Base-by-base conservation (phyloP, 2,329 filamentous ascomycete species). In the Talaromyces atroroseus region DNA sequence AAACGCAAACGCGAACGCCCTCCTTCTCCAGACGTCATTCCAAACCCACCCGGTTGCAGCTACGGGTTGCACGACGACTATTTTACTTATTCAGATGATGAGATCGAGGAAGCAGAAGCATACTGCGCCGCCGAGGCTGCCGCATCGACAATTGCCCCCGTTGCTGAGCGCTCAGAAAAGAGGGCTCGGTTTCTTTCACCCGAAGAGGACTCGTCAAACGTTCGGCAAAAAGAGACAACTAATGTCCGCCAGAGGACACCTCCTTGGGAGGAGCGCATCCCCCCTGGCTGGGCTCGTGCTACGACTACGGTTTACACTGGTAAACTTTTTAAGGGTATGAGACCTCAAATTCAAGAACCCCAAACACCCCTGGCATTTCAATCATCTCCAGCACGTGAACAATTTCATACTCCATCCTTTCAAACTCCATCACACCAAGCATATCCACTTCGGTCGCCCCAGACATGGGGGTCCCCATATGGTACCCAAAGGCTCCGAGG, bases 31-130 rank as follows among this genome's bases (percentile, higher is more conserved):
- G 69, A 74, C 42, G 58, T 66, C 14, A 76, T 76, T 49, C 74
- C 74, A 4, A 75, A 76, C 55, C 74, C 74, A 8, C 57, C 63
- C 14, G 72, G 70, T 11, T 64, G 61, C 29, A 74, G 74, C 50
- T 77, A 74, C 63, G 74, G 74, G 11, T 61, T 77, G 63, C 63
- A 74, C 50, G 58, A 68, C 24, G 65, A 69, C 18, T 76, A 73
- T 50, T 75, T 75, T 58, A 63, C 56, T 40, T 68, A 70, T 53
- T 58, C 58, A 34, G 49, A 53, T 34, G 56, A 58, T 32, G 50
- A 65, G 11, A 52, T 55, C 16, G 50, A 62, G 14, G 58, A 58
- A n/a, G 47, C 51, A 12, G 56, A 52, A 36, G 57, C 40, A 23
- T 44, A 49, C 23, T 36, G 29, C 11, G 44, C 46, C 53, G 57